Evolutionary conservation across 208 protist genomes (phyloP).

Genomic region (Trypanosomatidae sp.): DNA sequence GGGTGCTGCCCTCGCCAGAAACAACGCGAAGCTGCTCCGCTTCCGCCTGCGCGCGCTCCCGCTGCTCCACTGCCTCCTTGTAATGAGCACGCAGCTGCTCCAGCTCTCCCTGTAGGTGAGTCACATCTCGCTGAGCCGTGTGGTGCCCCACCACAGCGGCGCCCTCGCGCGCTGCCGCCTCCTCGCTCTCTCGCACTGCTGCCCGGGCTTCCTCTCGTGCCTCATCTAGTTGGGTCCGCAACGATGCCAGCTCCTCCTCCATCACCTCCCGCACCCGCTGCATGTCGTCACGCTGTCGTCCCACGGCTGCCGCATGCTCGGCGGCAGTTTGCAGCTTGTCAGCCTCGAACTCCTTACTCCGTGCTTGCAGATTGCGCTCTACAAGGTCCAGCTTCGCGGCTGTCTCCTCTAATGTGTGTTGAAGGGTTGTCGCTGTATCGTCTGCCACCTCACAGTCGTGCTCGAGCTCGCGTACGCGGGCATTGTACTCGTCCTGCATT

Average conservation of each 20-base stretch:
- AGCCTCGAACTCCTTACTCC: constrained; percentile 12
- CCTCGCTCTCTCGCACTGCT: constrained; percentile 43
- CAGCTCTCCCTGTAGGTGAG: constrained; percentile 21
- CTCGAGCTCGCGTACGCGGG: constrained; percentile 40
- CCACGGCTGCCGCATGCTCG: constrained; percentile 20
- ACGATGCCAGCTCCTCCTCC: constrained; percentile 44
- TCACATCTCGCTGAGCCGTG: constrained; percentile 33
- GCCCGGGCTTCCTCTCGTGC: constrained; percentile 33
- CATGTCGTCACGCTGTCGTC: constrained; percentile 32
- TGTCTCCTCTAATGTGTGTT: constrained; percentile 35
- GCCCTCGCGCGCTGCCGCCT: constrained; percentile 33
- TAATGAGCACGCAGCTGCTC: constrained; percentile 28
- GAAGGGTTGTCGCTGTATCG: constrained; percentile 18
- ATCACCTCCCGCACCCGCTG: constrained; percentile 39
- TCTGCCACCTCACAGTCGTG: constrained; percentile 29
- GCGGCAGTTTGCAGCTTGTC: constrained; percentile 16
- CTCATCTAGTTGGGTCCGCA: constrained; percentile 37
- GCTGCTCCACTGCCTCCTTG: constrained; percentile 27
- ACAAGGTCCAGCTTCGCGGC: constrained; percentile 12
- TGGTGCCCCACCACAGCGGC: constrained; percentile 23
- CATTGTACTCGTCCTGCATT: constrained; percentile 43
- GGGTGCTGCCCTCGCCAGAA: constrained; percentile 27
- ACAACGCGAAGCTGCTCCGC: constrained; percentile 28
- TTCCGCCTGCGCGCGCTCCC: constrained; percentile 33
- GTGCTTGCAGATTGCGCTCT: constrained; percentile 12